Conservation (phyloP, 305 asterid species). For the Fraxinus ornus region DNA sequence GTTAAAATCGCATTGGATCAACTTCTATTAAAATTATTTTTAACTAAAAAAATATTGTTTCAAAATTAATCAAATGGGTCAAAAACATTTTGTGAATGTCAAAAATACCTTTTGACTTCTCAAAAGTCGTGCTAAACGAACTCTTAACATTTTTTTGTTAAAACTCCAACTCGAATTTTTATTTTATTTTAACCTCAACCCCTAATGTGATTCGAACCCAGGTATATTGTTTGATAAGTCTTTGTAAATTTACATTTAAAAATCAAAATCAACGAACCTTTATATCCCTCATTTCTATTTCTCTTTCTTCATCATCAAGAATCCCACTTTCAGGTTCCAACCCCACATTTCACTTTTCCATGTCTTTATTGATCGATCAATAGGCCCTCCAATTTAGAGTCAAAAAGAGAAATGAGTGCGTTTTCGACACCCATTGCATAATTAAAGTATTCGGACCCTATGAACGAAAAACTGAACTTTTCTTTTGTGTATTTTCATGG, state of each 20-base stretch:
- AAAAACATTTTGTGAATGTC: neutral
- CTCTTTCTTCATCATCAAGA: slow-evolving; percentile 33
- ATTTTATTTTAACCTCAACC: neutral
- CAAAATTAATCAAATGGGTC: too few relatives aligned
- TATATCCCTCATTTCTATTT: neutral
- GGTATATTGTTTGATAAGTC: neutral
- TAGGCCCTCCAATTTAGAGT: slow-evolving; percentile 13
- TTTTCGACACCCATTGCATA: slow-evolving; percentile 25
- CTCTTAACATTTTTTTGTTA: neutral
- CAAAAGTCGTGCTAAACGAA: neutral
- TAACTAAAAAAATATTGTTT: too few relatives aligned
- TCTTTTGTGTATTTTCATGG: neutral
- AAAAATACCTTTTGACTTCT: neutral
- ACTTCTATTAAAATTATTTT: too few relatives aligned
- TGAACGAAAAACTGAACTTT: slow-evolving; percentile 20
- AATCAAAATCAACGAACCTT: neutral
- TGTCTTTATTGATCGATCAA: slow-evolving; percentile 18
- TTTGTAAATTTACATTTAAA: neutral
- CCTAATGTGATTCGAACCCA: neutral
- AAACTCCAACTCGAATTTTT: neutral
- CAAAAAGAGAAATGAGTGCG: slow-evolving; percentile 48
- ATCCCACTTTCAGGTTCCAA: slow-evolving; percentile 19
- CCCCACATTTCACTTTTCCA: slow-evolving; percentile 27
- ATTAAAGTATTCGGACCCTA: slow-evolving; percentile 24
- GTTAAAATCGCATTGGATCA: too few relatives aligned